Conservation (phyloP, 1,139 yeast species). For the Geotrichum citri-aurantii region DNA sequence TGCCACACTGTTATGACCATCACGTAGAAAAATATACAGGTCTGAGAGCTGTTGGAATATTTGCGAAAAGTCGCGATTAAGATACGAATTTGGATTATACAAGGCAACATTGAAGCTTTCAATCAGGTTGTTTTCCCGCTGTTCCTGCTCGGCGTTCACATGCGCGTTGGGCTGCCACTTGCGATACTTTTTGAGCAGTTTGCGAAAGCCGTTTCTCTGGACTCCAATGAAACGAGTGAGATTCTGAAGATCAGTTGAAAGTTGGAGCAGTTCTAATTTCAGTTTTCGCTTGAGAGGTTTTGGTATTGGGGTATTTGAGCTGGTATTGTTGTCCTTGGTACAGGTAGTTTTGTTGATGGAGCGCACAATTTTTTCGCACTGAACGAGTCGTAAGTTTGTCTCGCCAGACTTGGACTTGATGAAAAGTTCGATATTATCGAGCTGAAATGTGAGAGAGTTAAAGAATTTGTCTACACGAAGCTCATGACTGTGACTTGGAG, state of each 20-base stretch:
- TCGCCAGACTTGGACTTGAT: conserved; percentile 64
- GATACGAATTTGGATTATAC: conserved; percentile 47
- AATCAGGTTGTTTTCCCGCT: conserved; percentile 22
- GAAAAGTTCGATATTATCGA: conserved; percentile 42
- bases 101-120: conserved; percentile 33
- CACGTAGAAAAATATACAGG: conserved; percentile 48
- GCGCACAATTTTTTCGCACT: conserved; percentile 39
- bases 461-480: background rate
- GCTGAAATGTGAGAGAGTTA: background rate
- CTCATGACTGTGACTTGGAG: conserved; percentile 21
- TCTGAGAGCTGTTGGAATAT: conserved; percentile 59
- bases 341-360: conserved; percentile 26
- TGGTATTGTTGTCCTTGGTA: background rate
- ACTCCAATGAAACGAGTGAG: conserved; percentile 67
- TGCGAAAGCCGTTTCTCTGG: conserved; percentile 75
- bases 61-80: conserved; percentile 59
- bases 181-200: conserved; percentile 70
- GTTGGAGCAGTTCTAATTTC: conserved; percentile 37
- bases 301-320: conserved; percentile 4
- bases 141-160: background rate
- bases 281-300: conserved; percentile 26
- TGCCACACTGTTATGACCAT: conserved; percentile 13
- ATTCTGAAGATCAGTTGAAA: conserved; percentile 59
- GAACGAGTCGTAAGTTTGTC: conserved; percentile 40
- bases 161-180: conserved; percentile 47